Conservation (phyloP, 176 grass and related monocot genomes). For the Rhipidocladum racemiflorum region DNA sequence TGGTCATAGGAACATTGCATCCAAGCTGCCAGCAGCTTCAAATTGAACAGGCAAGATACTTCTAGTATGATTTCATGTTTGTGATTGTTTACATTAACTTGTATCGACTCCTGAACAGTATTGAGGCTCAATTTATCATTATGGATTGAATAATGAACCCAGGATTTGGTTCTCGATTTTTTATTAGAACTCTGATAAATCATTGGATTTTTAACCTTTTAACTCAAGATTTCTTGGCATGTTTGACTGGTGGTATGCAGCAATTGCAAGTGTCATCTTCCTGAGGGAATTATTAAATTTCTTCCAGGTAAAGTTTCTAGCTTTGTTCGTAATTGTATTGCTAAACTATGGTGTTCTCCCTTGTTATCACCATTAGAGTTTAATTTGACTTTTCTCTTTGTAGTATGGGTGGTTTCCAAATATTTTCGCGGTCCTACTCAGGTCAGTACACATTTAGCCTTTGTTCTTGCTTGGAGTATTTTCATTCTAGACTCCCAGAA, state of each 20-base stretch:
- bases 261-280: slow-evolving; percentile 55
- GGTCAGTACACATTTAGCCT: slow-evolving; percentile 30
- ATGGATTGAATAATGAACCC: background rate
- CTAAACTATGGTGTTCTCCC: background rate
- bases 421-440: slow-evolving; percentile 50
- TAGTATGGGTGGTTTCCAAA: slow-evolving; percentile 53
- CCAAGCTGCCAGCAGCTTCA: background rate
- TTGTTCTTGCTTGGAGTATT: slow-evolving; percentile 14
- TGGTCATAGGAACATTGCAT: background rate
- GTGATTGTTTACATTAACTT: background rate
- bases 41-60: background rate
- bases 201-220: slow-evolving; percentile 8
- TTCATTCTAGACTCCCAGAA: background rate
- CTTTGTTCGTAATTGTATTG: background rate
- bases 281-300: slow-evolving; percentile 42
- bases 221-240: slow-evolving; percentile 1
- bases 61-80: background rate
- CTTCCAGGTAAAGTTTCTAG: slow-evolving; percentile 39
- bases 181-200: slow-evolving; percentile 2
- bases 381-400: background rate
- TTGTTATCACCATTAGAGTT: background rate
- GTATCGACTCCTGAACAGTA: background rate
- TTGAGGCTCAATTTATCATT: background rate
- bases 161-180: background rate
- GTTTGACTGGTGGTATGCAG: slow-evolving; percentile 43